A percentile compares a stretch with the other conserved stretches of the same genome.
phyloP scores from a whole-genome alignment of 2,329 filamentous ascomycete genomes.

The Penicillium sp. region DNA sequence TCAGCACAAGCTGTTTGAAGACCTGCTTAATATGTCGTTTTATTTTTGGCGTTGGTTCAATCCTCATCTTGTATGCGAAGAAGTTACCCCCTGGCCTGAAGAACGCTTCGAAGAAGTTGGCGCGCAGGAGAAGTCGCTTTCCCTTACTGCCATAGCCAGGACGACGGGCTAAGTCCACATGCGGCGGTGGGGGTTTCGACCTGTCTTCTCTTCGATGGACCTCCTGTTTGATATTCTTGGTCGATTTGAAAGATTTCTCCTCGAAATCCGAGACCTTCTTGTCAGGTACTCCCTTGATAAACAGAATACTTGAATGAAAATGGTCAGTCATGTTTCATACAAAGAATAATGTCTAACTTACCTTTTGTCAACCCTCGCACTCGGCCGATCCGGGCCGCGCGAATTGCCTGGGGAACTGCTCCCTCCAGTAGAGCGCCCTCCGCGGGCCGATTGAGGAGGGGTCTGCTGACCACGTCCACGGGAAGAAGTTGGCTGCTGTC shows the following conservation, averaged over 20 bases:
- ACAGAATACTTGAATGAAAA: not conserved
- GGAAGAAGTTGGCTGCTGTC: not conserved
- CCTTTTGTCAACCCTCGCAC: not conserved
- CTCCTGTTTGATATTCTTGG: not conserved
- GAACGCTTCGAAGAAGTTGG: conserved; percentile 21
- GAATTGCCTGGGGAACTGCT: too few relatives aligned
- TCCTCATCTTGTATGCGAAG: conserved; percentile 10
- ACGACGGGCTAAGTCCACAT: conserved; percentile 6
- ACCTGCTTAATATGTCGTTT: conserved; percentile 9
- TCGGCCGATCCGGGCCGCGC: not conserved
- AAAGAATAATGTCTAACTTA: not conserved
- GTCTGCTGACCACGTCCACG: not conserved
- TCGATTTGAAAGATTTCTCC: conserved; percentile 7
- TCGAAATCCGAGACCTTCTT: not conserved
- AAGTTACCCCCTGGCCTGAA: conserved; percentile 11
- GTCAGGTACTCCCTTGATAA: not conserved
- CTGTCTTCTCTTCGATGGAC: not conserved
- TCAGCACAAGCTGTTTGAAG: conserved; percentile 10
- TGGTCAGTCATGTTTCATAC: not conserved
- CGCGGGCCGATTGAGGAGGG: not conserved
- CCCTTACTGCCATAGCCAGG: conserved; percentile 24
- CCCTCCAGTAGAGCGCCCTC: not conserved
- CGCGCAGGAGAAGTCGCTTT: conserved; percentile 4
- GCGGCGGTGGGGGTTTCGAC: not conserved
- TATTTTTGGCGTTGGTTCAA: conserved; percentile 3